Percentiles rank a stretch among this genome's conserved stretches.
phyloP scores from a whole-genome alignment of 2,329 filamentous ascomycete genomes.

The Monosporascus sp. region DNA sequence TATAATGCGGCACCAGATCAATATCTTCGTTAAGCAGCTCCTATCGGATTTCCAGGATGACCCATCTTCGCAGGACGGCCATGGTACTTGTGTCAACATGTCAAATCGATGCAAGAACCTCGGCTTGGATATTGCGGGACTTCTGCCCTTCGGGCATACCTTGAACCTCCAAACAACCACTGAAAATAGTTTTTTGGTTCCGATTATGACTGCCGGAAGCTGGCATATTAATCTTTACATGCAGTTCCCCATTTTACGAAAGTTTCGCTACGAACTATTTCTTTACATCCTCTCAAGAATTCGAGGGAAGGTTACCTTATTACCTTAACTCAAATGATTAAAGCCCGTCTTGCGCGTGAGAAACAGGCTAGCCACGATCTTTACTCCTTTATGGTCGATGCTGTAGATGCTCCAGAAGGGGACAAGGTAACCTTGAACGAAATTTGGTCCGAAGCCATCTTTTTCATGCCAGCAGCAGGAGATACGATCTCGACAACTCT shows the following conservation, averaged over 20 bases:
- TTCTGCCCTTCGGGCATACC: constrained; percentile 11
- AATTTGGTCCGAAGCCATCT: constrained; percentile 38
- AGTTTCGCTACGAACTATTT: not conserved
- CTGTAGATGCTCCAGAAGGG: not conserved
- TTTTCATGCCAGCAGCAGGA: constrained; percentile 18
- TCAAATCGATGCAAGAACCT: constrained; percentile 7
- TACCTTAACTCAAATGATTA: not conserved
- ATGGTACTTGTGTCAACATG: constrained; percentile 6
- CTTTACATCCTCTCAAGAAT: not conserved
- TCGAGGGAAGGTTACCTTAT: not conserved
- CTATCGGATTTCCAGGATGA: not conserved
- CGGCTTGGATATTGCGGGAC: constrained; percentile 10
- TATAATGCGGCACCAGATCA: not conserved
- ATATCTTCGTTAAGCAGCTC: not conserved
- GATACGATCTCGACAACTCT: constrained; percentile 14
- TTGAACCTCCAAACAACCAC: constrained; percentile 10
- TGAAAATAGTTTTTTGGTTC: constrained; percentile 9
- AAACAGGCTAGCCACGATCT: not conserved
- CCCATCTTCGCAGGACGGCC: not conserved
- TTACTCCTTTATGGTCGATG: not conserved
- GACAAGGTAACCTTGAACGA: constrained; percentile 16
- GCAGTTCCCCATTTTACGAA: constrained; percentile 5
- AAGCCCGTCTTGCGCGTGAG: not conserved
- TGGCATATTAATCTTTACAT: constrained; percentile 9
- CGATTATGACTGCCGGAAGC: constrained; percentile 5